phyloP scores from a whole-genome alignment of 1,139 yeast species.

The Debaryomyces udenii region DNA sequence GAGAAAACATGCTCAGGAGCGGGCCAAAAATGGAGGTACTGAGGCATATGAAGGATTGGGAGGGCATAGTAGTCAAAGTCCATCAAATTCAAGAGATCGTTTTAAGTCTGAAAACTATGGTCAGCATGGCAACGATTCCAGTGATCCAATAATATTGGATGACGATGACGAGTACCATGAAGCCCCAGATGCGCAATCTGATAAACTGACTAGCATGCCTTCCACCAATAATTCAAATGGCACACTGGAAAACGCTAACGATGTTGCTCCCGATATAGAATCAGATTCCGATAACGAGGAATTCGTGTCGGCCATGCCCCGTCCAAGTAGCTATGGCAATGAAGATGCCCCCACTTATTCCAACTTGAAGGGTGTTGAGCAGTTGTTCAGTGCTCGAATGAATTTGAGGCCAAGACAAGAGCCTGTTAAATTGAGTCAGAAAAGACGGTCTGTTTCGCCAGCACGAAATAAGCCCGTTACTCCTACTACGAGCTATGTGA shows the following conservation, averaged over 20 bases:
- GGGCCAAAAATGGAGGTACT: background rate
- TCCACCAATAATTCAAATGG: background rate
- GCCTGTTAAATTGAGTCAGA: conserved; percentile 11
- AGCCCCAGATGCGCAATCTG: conserved; percentile 8
- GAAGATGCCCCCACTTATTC: conserved; percentile 1
- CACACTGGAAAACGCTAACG: conserved; percentile 4
- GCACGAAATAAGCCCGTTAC: conserved; percentile 14
- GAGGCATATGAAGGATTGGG: background rate
- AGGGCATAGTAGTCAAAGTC: conserved; percentile 6
- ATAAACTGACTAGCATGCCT: background rate
- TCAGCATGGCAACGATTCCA: conserved; percentile 19
- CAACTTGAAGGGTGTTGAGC: conserved; percentile 16
- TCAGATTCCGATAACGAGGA: conserved; percentile 12
- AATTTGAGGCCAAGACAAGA: conserved; percentile 18
- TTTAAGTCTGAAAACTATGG: conserved; percentile 1
- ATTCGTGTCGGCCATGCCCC: conserved; percentile 7
- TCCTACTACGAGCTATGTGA: conserved; percentile 10
- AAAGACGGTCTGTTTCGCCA: conserved; percentile 20
- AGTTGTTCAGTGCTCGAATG: conserved; percentile 17
- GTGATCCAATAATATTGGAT: conserved; percentile 30
- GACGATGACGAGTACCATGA: conserved; percentile 18
- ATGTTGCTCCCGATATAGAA: background rate
- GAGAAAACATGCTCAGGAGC: conserved; percentile 5
- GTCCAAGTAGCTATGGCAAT: conserved; percentile 3
- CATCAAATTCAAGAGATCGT: background rate